These are phyloP conservation scores for Gaertneriomyces semiglobifer DNA, from an alignment of 192 early-diverging fungal species.

Conservation along the genomic window DNA sequence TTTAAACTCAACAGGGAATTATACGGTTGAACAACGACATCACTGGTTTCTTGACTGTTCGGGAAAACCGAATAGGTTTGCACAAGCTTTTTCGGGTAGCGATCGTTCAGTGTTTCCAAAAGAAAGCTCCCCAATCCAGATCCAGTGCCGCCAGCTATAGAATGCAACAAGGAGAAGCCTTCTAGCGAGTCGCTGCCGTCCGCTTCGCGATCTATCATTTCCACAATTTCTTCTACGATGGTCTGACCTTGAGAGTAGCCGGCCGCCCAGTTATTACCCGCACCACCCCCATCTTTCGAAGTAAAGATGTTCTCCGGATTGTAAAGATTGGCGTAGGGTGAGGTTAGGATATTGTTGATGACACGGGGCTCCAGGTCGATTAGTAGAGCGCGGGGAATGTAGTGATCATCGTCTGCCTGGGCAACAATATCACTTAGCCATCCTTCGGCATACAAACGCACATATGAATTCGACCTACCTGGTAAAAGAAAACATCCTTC, in stretches of 20 bases:
- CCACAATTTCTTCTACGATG: constrained; percentile 86
- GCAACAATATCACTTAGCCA: neutral
- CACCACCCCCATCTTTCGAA: constrained; percentile 91
- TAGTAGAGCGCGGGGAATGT: constrained; percentile 90
- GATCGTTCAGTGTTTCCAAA: constrained; percentile 86
- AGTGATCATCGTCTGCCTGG: constrained; percentile 97
- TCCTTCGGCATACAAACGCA: neutral
- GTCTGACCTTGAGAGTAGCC: constrained; percentile 86
- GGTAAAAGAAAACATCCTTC: constrained; percentile 99
- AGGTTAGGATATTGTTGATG: constrained; percentile 84
- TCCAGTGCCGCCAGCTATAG: constrained; percentile 98
- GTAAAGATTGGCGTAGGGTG: constrained; percentile 87
- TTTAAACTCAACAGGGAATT: constrained; percentile 92
- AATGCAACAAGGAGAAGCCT: constrained; percentile 95
- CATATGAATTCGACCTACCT: constrained; percentile 49
- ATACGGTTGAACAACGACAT: constrained; percentile 97
- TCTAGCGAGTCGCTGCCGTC: constrained; percentile 93
- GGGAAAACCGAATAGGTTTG: constrained; percentile 99
- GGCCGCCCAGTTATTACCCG: constrained; percentile 95
- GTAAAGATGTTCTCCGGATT: constrained; percentile 96
- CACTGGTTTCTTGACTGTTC: constrained; percentile 85
- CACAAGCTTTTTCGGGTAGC: constrained; percentile 95
- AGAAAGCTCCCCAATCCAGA: constrained; percentile 92
- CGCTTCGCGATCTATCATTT: constrained; percentile 96
- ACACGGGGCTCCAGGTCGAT: constrained; percentile 93